Conservation (phyloP, 2,329 filamentous ascomycete species). For the Colletotrichum coccodes region DNA sequence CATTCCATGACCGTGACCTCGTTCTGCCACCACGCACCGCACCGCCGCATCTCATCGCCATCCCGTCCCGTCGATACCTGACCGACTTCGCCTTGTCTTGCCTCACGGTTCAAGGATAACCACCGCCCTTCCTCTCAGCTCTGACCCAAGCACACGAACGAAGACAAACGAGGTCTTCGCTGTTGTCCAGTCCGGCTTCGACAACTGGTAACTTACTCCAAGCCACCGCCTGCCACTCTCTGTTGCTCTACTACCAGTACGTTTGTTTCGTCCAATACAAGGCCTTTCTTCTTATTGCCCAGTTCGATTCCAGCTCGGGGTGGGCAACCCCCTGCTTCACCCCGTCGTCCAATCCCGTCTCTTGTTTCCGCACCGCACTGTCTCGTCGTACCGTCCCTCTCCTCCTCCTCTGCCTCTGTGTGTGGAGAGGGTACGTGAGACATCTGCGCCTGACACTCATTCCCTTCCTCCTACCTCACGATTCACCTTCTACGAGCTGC, state of each 20-base stretch:
- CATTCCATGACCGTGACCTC: conserved; percentile 27
- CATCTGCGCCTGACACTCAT: conserved; percentile 29
- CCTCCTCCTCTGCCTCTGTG: conserved; percentile 12
- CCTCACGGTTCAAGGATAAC: background rate
- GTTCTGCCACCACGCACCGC: conserved; percentile 15
- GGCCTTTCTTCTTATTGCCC: conserved; percentile 19
- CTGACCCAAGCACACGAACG: background rate
- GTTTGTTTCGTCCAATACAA: conserved; percentile 22
- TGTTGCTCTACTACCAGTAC: conserved; percentile 6
- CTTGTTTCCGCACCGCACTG: conserved; percentile 24
- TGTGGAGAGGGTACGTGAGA: conserved; percentile 33
- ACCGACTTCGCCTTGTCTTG: background rate
- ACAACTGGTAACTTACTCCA: background rate
- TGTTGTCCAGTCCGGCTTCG: conserved; percentile 3
- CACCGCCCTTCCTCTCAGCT: background rate
- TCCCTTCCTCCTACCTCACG: conserved; percentile 14
- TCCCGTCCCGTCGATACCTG: conserved; percentile 18
- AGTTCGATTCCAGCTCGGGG: conserved; percentile 26
- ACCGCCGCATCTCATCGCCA: conserved; percentile 30
- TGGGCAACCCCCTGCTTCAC: conserved; percentile 27
- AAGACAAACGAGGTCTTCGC: background rate
- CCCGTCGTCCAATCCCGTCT: conserved; percentile 30
- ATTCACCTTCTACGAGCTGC: conserved; percentile 8
- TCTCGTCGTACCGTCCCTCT: conserved; percentile 20
- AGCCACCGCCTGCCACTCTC: conserved; percentile 7